phyloP scores from a whole-genome alignment of 345 rosid species.

The Euphorbia lathyris region DNA sequence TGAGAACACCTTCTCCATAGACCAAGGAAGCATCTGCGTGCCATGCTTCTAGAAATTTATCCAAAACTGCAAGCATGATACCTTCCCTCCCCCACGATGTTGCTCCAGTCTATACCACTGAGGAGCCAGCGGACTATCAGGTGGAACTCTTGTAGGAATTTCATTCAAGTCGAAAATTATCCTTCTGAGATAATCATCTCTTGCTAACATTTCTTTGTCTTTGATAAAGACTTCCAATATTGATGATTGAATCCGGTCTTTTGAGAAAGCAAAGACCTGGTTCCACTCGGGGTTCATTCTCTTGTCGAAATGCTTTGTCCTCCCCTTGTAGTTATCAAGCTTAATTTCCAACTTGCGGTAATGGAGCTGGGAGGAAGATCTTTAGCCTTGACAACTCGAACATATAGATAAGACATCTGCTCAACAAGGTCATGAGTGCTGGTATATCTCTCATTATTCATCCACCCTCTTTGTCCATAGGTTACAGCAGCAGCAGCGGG shows the following conservation, averaged over 20 bases:
- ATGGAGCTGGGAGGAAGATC: slow-evolving; percentile 53
- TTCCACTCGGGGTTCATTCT: slow-evolving; percentile 86
- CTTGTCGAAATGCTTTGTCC: slow-evolving; percentile 70
- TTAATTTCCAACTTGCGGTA: slow-evolving; percentile 76
- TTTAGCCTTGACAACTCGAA: too few relatives aligned
- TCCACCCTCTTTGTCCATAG: slow-evolving; percentile 85
- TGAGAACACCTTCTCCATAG: slow-evolving; percentile 60
- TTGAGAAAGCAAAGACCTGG: slow-evolving; percentile 84
- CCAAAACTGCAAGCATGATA: slow-evolving; percentile 92
- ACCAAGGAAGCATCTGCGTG: slow-evolving; percentile 69
- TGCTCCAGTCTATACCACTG: slow-evolving; percentile 85
- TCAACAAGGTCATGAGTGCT: too few relatives aligned
- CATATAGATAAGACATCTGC: too few relatives aligned
- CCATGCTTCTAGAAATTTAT: slow-evolving; percentile 85
- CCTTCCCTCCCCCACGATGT: slow-evolving; percentile 62
- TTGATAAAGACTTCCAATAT: slow-evolving; percentile 63
- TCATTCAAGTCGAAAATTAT: slow-evolving; percentile 74
- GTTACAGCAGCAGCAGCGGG: slow-evolving; percentile 41
- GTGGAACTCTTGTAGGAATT: slow-evolving; percentile 90
- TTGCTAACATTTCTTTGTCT: slow-evolving; percentile 66
- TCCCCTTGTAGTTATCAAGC: slow-evolving; percentile 90
- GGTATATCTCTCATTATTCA: too few relatives aligned
- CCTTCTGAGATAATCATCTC: slow-evolving; percentile 74
- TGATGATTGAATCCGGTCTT: too few relatives aligned
- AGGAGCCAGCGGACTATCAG: slow-evolving; percentile 88